Base-by-base conservation (phyloP, 495 filamentous ascomycete species). In the Acidiella bohemica region DNA sequence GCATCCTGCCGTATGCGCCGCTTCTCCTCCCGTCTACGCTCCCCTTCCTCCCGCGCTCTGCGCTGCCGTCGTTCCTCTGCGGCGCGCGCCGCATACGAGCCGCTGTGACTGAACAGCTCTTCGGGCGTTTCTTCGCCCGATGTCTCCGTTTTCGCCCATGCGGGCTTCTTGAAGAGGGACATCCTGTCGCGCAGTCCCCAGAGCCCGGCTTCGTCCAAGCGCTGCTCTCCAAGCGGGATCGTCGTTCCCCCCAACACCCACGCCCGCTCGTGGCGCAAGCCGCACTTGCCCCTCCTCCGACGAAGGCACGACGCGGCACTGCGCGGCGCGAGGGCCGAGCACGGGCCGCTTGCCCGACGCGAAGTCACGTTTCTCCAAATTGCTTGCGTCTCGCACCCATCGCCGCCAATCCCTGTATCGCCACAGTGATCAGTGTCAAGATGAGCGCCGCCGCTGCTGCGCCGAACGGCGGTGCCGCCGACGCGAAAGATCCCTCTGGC, bases 401-500 rank as follows among this genome's bases (percentile, higher is more conserved):
- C 20, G 4, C 3, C 35, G 26, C 9, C 16, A 28, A 7, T 30
- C 24, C 12, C n/a, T n/a, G n/a, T n/a, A n/a, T n/a, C n/a, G n/a
- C n/a, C n/a, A n/a, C n/a, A n/a, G n/a, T n/a, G n/a, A n/a, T n/a
- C n/a, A n/a, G n/a, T n/a, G n/a, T n/a, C n/a, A n/a, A n/a, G n/a
- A 49, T 49, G 46, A 49, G 34, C 33, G 41, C 26, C 1, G 16
- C 39, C 18, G 46, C 39, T 5, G 18, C 27, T 18, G 31, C 32
- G n/a, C 22, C 41, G n/a, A 46, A 46, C 24, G 47, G 77, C 25
- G n/a, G n/a, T n/a, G 56, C 61, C 51, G 59, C 57, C 17, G 81
- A 86, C 54, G 78, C 80, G 26, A 84, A 79, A 55, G 90, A 97
- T 55, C 90, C 90, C 0, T 93, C 86, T 0, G 71, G 76, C 36